Conservation (phyloP, 306 rosid genomes). For the Cicer bijugum region DNA sequence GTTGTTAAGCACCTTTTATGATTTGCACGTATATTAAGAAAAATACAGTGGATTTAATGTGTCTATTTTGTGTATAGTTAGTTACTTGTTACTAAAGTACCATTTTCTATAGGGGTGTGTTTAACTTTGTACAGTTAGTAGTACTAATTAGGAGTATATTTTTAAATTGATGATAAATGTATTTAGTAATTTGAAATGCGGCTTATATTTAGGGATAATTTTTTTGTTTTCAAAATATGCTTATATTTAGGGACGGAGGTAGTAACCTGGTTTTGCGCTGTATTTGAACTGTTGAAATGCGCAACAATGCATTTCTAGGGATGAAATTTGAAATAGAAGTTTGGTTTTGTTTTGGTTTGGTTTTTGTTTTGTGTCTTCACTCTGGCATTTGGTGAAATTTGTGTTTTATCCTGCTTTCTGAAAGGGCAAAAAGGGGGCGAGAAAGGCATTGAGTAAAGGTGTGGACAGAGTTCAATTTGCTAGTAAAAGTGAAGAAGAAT, state of each 20-base stretch:
- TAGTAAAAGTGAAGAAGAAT: background rate
- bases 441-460: constrained; percentile 1
- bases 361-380: background rate
- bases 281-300: background rate
- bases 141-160: no score
- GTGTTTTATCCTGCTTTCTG: constrained; percentile 4
- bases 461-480: background rate
- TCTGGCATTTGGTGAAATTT: background rate
- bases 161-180: no score
- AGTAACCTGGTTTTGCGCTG: background rate
- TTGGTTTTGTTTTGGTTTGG: background rate
- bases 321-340: background rate
- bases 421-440: background rate
- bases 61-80: no score
- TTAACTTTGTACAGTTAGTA: no score
- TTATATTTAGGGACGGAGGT: background rate
- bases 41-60: no score
- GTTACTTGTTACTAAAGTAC: no score
- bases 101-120: no score
- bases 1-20: background rate
- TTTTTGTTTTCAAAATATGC: no score
- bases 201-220: no score
- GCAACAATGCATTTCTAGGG: constrained; percentile 1
- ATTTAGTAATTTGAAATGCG: no score
- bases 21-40: no score